Evolutionary conservation across 2,329 filamentous ascomycete species (phyloP), one percentile per base, ranked within the genome.

Genomic region (Dothistroma pini): DNA sequence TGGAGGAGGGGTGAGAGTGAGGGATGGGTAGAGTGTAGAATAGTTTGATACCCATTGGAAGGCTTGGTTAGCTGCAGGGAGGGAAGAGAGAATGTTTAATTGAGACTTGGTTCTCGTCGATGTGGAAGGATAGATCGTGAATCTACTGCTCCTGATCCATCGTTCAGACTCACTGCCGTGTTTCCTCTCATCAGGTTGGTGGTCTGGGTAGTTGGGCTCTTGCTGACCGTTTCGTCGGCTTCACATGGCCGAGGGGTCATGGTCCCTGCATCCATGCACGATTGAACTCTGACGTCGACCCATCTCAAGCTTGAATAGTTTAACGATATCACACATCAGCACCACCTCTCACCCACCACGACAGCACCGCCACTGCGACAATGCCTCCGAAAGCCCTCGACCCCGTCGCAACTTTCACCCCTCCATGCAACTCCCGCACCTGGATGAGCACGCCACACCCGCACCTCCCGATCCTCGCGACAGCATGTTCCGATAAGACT

Each of bases 361-460:
- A 29, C 34, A 29, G 31, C 31, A 12, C 34, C 51, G 51, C 31
- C 25, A 12, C 49, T 22, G 29, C 50, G 41, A 54, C 54, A 16
- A 60, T 22, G 29, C 59, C 54, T 11, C 68, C 69, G 65, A 63
- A 65, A 31, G 50, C 65, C n/a, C 72, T 83, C 57, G 71, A 71
- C 10, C 74, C 74, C 16, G 77, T 86, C 61, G 78, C 83, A 29
- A 81, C 83, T 54, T 76, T 86, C 58, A 77, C 76, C 22, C 83
- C 84, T 11, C 76, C 83, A 14, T 83, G 75, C 56, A 79, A 71
- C 51, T 75, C 79, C 4, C 90, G 95, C 69, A 88, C 91, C 70
- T 99, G 95, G 95, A 86, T 87, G 65, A 91, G 90, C 21, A 80
- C 87, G 60, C 90, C 93, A 1, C 95, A 99, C 73, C 92, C 93